Evolutionary conservation across 495 filamentous ascomycete species (phyloP), one percentile per base, ranked within the genome.

Genomic region (Corynascus novoguineensis): DNA sequence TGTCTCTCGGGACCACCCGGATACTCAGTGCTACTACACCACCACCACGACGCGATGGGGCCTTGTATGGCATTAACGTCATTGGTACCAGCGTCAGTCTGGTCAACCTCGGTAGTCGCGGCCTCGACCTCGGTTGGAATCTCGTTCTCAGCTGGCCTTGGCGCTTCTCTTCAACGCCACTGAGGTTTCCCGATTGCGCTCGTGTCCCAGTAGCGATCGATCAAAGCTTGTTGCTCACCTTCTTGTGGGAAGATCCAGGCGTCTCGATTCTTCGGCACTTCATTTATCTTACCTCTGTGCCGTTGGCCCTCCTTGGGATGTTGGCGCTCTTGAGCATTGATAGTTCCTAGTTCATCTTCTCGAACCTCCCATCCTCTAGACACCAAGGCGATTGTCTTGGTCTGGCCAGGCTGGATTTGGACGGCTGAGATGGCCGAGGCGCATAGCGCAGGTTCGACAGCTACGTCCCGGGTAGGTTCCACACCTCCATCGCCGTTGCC

Each of bases 51-150:
- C 8, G 19, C 1, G 48, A 52, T 52, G 34, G 49, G 28, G 49
- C 28, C 34, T n/a, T 41, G 34, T 37, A 41, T 52, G 9, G n/a
- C 12, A 37, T 25, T 12, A 31, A 17, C 34, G 21, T 34, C 35
- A 34, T 34, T 22, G 50, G 24, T n/a, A 24, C 2, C 19, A 5
- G 4, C 25, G 40, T 35, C 7, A 14, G 7, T 12, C 11, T 34
- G 15, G 11, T 32, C 38, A 38, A 19, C 54, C 54, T 48, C 44
- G 54, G 54, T 15, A 57, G n/a, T 14, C 37, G 32, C 15, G 8
- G 32, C 24, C 25, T 42, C 34, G 54, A 50, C 54, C 54, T 57
- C 54, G 54, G 54, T 19, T 29, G 34, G 19, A n/a, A n/a, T n/a
- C n/a, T n/a, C n/a, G 4, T 6, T 15, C 53, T 55, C 19, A 12